These are phyloP conservation scores for Trametes gibbosa DNA, from an alignment of 768 basidiomycete species.

Conservation along the genomic window DNA sequence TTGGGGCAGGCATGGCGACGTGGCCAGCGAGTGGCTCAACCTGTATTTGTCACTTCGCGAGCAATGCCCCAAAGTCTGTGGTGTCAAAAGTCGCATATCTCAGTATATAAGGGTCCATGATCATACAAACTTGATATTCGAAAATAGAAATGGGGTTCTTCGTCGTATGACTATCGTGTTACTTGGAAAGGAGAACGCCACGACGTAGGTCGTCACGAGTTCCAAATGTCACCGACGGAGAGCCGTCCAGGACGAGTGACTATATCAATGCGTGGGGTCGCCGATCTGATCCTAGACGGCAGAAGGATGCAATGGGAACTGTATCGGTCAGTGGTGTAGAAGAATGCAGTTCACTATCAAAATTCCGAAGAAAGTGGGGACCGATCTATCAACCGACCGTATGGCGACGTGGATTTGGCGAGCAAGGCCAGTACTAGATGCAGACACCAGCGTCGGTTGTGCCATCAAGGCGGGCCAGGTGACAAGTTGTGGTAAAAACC, in stretches of 20 bases:
- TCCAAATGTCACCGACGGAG: background rate
- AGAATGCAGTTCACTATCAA: too few relatives aligned
- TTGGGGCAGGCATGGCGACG: constrained; percentile 15
- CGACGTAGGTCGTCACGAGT: background rate
- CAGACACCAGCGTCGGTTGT: too few relatives aligned
- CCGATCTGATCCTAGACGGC: background rate
- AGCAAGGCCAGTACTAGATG: too few relatives aligned
- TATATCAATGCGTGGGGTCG: background rate
- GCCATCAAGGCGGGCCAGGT: too few relatives aligned
- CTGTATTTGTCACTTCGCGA: too few relatives aligned
- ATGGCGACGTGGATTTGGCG: too few relatives aligned
- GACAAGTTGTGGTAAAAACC: background rate
- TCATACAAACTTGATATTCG: background rate
- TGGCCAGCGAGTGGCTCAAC: background rate
- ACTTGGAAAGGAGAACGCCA: background rate
- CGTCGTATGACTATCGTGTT: background rate
- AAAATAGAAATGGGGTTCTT: too few relatives aligned
- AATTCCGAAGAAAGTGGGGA: too few relatives aligned
- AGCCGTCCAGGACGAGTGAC: background rate
- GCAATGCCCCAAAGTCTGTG: too few relatives aligned
- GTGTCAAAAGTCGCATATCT: too few relatives aligned
- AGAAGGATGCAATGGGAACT: background rate
- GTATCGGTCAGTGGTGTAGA: background rate
- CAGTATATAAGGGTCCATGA: background rate
- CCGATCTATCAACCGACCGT: too few relatives aligned